Conservation (phyloP, 768 basidiomycete species). For the Rhizopogon vinicolor region DNA sequence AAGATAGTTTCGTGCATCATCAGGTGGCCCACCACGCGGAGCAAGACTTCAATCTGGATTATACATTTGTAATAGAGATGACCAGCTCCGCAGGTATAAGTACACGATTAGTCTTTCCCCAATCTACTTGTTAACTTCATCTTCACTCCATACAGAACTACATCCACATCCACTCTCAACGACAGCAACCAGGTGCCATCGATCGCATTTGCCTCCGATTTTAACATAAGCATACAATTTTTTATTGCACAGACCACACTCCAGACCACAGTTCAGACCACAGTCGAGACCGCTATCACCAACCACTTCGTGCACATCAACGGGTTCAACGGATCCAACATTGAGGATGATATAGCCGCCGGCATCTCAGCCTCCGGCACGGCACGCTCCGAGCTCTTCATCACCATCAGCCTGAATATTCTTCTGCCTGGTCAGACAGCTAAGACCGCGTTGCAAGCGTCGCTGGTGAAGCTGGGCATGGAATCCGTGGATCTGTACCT, state of each 20-base stretch:
- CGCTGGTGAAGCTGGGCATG: conserved; percentile 36
- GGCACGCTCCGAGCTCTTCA: conserved; percentile 34
- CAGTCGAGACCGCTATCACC: conserved; percentile 25
- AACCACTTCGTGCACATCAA: conserved; percentile 36
- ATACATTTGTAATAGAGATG: no score
- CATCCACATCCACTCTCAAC: conserved; percentile 27
- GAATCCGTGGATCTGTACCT: conserved; percentile 41
- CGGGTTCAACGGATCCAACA: conserved; percentile 32
- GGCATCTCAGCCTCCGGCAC: conserved; percentile 27
- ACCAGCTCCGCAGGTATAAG: no score
- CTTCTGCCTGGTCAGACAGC: conserved; percentile 30
- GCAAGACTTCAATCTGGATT: no score
- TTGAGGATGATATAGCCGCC: conserved; percentile 34
- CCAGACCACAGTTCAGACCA: conserved; percentile 18
- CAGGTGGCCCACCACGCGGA: no score
- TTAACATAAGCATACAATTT: conserved; percentile 19
- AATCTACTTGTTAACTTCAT: neutral
- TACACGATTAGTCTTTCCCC: no score
- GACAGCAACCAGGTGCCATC: conserved; percentile 32
- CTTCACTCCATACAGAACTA: conserved; percentile 4
- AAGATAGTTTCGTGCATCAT: no score
- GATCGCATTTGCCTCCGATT: conserved; percentile 33
- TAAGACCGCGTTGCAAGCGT: conserved; percentile 30
- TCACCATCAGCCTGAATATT: conserved; percentile 37
- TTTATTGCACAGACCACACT: conserved; percentile 29